These are phyloP conservation scores for Linum tenue DNA, from an alignment of 345 rosid species.

Conservation along the genomic window DNA sequence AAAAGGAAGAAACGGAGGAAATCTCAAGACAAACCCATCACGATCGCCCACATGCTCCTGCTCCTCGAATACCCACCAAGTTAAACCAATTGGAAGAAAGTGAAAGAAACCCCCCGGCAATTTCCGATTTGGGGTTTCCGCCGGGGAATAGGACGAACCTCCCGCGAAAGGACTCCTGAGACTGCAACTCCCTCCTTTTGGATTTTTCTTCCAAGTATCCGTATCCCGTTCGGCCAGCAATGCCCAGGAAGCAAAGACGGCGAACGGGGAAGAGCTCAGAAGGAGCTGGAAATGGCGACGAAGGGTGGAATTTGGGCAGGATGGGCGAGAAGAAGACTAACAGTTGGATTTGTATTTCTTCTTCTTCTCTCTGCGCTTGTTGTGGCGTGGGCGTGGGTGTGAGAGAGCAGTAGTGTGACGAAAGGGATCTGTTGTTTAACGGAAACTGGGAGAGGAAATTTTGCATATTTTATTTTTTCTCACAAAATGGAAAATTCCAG, in stretches of 20 bases:
- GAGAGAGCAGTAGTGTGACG: too few species aligned
- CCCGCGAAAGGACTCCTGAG: too few species aligned
- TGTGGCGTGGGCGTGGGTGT: too few species aligned
- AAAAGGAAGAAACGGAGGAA: background rate
- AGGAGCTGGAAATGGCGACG: background rate
- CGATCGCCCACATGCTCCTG: slow-evolving; percentile 2
- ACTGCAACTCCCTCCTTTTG: background rate
- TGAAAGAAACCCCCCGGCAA: background rate
- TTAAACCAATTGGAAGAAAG: background rate
- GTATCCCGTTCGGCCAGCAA: background rate
- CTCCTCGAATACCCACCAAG: slow-evolving; percentile 10
- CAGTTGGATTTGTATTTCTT: too few species aligned
- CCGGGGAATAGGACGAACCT: background rate
- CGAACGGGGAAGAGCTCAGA: background rate
- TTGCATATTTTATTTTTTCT: too few species aligned
- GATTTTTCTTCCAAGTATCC: too few species aligned
- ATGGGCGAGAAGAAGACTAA: too few species aligned
- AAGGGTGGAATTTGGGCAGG: background rate
- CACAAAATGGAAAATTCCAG: too few species aligned
- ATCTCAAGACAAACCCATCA: slow-evolving; percentile 14
- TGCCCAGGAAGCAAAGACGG: background rate
- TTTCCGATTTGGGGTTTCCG: slow-evolving; percentile 9
- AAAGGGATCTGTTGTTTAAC: too few species aligned
- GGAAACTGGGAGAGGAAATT: too few species aligned
- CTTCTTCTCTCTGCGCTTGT: too few species aligned